Conservation (phyloP, 2,329 filamentous ascomycete species). For the Thielaviopsis cerberus region DNA sequence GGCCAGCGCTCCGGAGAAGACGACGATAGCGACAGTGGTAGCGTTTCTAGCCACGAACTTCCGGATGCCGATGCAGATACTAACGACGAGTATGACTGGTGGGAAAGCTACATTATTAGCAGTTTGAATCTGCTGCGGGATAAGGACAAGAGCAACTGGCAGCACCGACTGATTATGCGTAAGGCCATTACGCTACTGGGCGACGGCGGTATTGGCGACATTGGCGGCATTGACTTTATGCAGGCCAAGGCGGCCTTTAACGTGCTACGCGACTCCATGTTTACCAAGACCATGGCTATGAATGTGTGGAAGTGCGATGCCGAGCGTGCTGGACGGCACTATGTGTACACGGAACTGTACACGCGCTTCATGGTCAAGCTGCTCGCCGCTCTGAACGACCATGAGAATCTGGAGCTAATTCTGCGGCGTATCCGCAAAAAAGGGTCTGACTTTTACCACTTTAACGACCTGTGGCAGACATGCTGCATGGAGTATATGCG, state of each 20-base stretch:
- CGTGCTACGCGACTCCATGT: conserved; percentile 54
- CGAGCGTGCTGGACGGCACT: conserved; percentile 66
- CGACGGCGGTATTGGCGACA: conserved; percentile 23
- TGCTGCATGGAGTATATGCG: conserved; percentile 36
- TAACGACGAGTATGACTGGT: conserved; percentile 40
- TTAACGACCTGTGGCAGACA: conserved; percentile 39
- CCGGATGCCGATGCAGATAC: conserved; percentile 14
- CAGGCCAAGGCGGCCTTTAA: conserved; percentile 64
- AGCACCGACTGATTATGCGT: conserved; percentile 74
- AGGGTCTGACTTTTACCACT: conserved; percentile 53
- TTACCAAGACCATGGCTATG: conserved; percentile 86
- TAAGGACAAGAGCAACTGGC: conserved; percentile 87
- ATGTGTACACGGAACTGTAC: conserved; percentile 79
- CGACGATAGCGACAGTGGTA: conserved; percentile 16
- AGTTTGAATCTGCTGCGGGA: conserved; percentile 34
- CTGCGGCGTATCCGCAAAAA: conserved; percentile 66
- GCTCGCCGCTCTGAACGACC: conserved; percentile 56
- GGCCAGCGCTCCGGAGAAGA: conserved; percentile 14
- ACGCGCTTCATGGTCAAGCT: conserved; percentile 64
- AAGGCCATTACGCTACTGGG: conserved; percentile 40
- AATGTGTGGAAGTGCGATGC: conserved; percentile 91
- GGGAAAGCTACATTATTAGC: conserved; percentile 36
- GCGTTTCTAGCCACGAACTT: conserved; percentile 4
- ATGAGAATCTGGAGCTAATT: conserved; percentile 56
- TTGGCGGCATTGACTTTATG: conserved; percentile 22